phyloP scores from a whole-genome alignment of 768 basidiomycete species.

The Suillus lakei region DNA sequence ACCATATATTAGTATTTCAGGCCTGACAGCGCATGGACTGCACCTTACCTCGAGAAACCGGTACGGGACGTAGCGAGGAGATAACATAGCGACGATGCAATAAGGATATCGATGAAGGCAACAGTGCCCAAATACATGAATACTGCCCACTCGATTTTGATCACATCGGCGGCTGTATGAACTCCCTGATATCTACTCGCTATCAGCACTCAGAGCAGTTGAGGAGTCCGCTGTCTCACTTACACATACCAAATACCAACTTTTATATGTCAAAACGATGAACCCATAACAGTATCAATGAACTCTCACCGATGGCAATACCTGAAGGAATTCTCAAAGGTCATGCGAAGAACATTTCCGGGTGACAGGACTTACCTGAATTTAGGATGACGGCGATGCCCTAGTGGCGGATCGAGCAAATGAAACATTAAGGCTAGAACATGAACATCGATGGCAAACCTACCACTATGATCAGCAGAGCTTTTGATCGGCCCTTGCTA shows the following conservation, averaged over 20 bases:
- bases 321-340: background rate
- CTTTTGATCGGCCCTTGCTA: background rate
- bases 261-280: background rate
- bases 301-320: background rate
- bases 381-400: background rate
- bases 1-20: background rate
- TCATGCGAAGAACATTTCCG: too few relatives aligned
- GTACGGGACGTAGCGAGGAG: constrained; percentile 3
- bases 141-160: background rate
- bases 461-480: background rate
- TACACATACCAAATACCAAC: background rate
- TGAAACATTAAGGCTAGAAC: background rate
- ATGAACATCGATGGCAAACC: background rate
- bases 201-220: background rate
- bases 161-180: background rate
- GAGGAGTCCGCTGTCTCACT: background rate
- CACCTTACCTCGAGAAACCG: background rate
- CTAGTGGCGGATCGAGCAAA: background rate
- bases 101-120: background rate
- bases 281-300: background rate
- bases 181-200: background rate
- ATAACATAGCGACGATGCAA: constrained; percentile 1
- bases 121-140: background rate
- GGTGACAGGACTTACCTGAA: background rate
- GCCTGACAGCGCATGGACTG: background rate